Conservation (phyloP, 2,329 filamentous ascomycete genomes). For the Polytolypa hystricis region DNA sequence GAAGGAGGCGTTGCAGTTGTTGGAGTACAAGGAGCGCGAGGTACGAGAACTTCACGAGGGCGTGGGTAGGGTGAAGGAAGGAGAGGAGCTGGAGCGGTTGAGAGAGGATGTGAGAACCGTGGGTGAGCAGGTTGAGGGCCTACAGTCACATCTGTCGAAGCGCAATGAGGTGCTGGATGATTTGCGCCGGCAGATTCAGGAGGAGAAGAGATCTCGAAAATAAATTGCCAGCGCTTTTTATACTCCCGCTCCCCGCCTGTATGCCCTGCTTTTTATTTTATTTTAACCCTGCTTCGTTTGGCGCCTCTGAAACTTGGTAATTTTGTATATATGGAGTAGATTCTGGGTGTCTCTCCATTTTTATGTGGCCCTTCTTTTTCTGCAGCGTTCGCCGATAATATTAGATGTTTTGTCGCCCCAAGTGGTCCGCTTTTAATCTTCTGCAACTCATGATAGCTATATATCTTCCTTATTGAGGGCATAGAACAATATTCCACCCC, state of each 20-base stretch:
- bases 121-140: slow-evolving; percentile 84
- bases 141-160: slow-evolving; percentile 70
- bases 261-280: slow-evolving; percentile 2
- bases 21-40: slow-evolving; percentile 86
- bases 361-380: no score
- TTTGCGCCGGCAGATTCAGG: slow-evolving; percentile 71
- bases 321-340: no score
- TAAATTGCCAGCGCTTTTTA: no score
- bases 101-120: slow-evolving; percentile 79
- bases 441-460: no score
- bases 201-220: slow-evolving; percentile 49
- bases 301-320: no score
- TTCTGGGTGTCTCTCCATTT: no score
- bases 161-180: slow-evolving; percentile 66
- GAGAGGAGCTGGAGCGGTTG: slow-evolving; percentile 63
- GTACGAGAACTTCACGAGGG: slow-evolving; percentile 60
- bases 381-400: no score
- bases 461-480: no score
- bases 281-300: no score
- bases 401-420: no score
- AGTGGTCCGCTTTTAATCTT: no score
- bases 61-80: slow-evolving; percentile 44
- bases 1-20: slow-evolving; percentile 80
- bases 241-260: slow-evolving; percentile 2
- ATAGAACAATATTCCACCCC: no score